phyloP scores from a whole-genome alignment of 495 filamentous ascomycete genomes.

The Jackrogersella minutella region DNA sequence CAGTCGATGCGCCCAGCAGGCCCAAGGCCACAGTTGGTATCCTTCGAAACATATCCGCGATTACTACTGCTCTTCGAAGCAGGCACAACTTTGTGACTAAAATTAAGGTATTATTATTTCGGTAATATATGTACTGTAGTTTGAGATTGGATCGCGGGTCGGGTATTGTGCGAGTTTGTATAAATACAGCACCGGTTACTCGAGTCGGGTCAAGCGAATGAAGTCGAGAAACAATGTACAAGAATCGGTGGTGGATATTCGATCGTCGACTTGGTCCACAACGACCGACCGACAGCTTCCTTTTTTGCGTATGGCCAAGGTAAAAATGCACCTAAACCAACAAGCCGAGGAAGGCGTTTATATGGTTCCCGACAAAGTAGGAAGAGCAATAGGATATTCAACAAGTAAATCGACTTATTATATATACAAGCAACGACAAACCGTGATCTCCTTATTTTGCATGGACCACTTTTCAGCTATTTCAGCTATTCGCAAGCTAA shows the following conservation, averaged over 20 bases:
- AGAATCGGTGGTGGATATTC: background rate
- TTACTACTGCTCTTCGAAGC: conserved; percentile 10
- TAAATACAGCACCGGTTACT: conserved; percentile 16
- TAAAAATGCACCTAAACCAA: background rate
- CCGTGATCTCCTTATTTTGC: conserved; percentile 10
- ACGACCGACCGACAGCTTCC: conserved; percentile 18
- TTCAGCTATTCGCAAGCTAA: conserved; percentile 21
- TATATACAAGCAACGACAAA: conserved; percentile 21
- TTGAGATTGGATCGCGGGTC: conserved; percentile 5
- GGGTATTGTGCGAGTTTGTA: conserved; percentile 22
- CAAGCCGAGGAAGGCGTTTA: conserved; percentile 10
- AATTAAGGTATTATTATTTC: conserved; percentile 34
- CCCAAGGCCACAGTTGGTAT: conserved; percentile 50
- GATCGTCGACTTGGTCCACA: conserved; percentile 9
- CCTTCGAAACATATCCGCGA: conserved; percentile 46
- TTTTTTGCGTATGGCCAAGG: conserved; percentile 11
- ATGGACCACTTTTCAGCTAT: conserved; percentile 20
- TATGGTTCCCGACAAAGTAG: conserved; percentile 16
- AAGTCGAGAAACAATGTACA: conserved; percentile 15
- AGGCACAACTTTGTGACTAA: conserved; percentile 1
- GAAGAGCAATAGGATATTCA: conserved; percentile 6
- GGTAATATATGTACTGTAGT: conserved; percentile 15
- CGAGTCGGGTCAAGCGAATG: conserved; percentile 22
- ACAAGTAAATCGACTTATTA: conserved; percentile 29
- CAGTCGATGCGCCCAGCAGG: conserved; percentile 52